A percentile compares a stretch with the other conserved stretches of the same genome.
These are phyloP conservation scores for Microdochium paspali DNA, from an alignment of 2,329 filamentous ascomycete genomes.

Conservation along the genomic window DNA sequence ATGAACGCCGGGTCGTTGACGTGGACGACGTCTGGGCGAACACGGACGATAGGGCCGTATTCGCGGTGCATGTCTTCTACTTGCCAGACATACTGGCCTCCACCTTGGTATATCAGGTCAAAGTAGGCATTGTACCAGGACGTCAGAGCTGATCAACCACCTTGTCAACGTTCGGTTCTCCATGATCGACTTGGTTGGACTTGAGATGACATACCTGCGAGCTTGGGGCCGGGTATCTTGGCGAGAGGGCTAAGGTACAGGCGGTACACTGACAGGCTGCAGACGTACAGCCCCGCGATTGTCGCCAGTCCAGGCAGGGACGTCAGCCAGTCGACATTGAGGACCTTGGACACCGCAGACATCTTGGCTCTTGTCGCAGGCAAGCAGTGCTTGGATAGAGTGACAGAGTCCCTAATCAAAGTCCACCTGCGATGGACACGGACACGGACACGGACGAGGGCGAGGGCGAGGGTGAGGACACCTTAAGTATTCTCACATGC, in stretches of 20 bases:
- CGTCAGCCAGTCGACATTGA: neutral
- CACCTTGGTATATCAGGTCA: constrained; percentile 10
- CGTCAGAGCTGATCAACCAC: constrained; percentile 9
- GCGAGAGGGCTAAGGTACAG: constrained; percentile 15
- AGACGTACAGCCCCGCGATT: constrained; percentile 2
- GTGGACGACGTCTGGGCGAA: constrained; percentile 18
- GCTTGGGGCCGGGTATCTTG: constrained; percentile 13
- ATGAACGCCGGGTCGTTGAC: constrained; percentile 18
- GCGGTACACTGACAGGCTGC: constrained; percentile 9
- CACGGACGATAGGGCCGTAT: constrained; percentile 15
- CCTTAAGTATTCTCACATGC: too few species aligned
- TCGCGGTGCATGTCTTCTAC: constrained; percentile 15
- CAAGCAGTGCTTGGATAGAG: too few species aligned
- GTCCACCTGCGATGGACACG: too few species aligned
- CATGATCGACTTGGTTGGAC: neutral
- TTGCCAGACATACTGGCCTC: constrained; percentile 12
- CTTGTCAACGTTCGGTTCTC: too few species aligned
- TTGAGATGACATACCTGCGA: constrained; percentile 10
- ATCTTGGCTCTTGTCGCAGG: neutral
- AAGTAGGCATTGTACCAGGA: constrained; percentile 13
- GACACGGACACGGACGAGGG: too few species aligned
- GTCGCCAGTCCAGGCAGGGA: neutral
- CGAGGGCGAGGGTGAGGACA: too few species aligned
- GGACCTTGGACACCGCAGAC: neutral
- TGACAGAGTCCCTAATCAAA: too few species aligned